Evolutionary conservation across 805 yeast species (phyloP), one percentile per base, ranked within the genome.

Genomic region (Candida xyloterini): DNA sequence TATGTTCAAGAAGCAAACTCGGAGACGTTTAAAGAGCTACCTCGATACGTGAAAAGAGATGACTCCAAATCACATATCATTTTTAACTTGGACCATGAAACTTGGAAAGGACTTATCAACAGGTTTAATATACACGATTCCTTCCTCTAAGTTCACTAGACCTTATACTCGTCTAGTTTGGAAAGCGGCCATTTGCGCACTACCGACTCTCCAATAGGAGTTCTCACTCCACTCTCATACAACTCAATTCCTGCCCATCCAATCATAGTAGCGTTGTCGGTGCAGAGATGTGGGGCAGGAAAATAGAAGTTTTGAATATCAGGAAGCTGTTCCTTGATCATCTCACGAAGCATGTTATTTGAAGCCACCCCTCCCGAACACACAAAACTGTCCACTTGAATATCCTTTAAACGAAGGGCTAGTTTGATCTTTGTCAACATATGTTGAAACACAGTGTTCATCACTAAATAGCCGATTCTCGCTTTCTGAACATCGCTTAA

Each of bases 231-330:
- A 13, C 57, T 50, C 56, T 89, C 96, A 56, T 66, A 83, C 14
- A 90, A 63, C 58, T 91, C 96, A 7, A 91, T 86, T 0, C 97
- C 99, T 0, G 98, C 95, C 80, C 95, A 87, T 1, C 96, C 99
- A 37, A 93, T 93, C 99, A 93, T 93, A 2, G 88, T 77, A 0
- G 97, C 95, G 60, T 93, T 93, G 56, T 93, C 99, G 0, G 97
- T 88, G 57, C 99, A 93, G 44, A 89, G 65, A 1, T 71, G 62
- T 2, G 79, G 66, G 15, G 76, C 79, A 0, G 97, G 96, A 52
- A 79, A 87, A 48, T 76, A 76, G 32, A 80, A 76, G 1, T 57
- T 50, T 2, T 54, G 54, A 3, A 60, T 37, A n/a, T 78, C 59
- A 4, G 32, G 21, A 15, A 62, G 33, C 29, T 69, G 67, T 1